Percentiles rank a stretch among this genome's conserved stretches.
These are phyloP conservation scores for Trametes maxima DNA, from an alignment of 768 basidiomycete genomes.

Conservation along the genomic window DNA sequence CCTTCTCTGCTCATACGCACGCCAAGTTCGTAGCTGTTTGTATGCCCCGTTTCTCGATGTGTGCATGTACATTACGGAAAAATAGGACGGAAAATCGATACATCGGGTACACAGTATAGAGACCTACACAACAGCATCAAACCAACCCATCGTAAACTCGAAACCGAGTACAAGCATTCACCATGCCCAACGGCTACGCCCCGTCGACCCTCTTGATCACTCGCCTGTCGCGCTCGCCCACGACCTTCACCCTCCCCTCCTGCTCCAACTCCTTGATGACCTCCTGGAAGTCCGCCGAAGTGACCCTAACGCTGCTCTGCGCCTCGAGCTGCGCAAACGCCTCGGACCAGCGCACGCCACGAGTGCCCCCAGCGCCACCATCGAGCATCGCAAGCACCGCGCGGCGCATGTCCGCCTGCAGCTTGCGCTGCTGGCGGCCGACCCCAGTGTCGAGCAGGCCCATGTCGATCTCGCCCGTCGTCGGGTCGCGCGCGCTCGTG, in stretches of 20 bases:
- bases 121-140: too few relatives aligned
- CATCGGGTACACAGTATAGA: too few relatives aligned
- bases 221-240: slow-evolving; percentile 85
- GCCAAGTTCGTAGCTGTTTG: too few relatives aligned
- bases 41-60: too few relatives aligned
- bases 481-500: slow-evolving; percentile 92
- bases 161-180: neutral
- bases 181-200: slow-evolving; percentile 17
- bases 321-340: slow-evolving; percentile 75
- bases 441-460: slow-evolving; percentile 94
- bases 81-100: too few relatives aligned
- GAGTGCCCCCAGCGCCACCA: slow-evolving; percentile 44
- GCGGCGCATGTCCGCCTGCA: slow-evolving; percentile 88
- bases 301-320: slow-evolving; percentile 85
- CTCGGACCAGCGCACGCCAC: slow-evolving; percentile 81
- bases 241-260: slow-evolving; percentile 83
- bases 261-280: slow-evolving; percentile 78
- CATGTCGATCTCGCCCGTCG: slow-evolving; percentile 97
- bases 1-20: too few relatives aligned
- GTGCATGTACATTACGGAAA: too few relatives aligned
- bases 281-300: slow-evolving; percentile 78
- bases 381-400: slow-evolving; percentile 75
- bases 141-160: neutral
- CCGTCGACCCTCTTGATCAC: slow-evolving; percentile 71
- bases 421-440: slow-evolving; percentile 79